Percentiles rank a stretch among this genome's conserved stretches.
Evolutionary conservation across 148 eudicot species (phyloP).

Genomic region (Selenicereus undatus): DNA sequence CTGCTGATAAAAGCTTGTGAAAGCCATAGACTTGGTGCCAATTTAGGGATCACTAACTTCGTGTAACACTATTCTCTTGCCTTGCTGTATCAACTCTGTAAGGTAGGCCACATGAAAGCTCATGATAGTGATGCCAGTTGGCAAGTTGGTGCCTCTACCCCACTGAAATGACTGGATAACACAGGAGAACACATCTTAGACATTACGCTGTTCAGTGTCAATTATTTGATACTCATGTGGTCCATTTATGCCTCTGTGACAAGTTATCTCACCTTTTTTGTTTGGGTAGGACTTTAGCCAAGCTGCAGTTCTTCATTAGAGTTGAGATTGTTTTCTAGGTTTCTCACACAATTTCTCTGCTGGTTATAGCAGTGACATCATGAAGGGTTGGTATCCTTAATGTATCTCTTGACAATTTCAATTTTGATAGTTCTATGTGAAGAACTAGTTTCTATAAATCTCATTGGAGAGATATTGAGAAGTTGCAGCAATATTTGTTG

Average conservation of each 20-base stretch:
- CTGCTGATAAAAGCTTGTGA: not conserved
- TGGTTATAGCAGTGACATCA: not conserved
- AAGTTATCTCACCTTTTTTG: not conserved
- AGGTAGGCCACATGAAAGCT: not conserved
- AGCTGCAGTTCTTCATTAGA: not conserved
- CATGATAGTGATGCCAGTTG: not conserved
- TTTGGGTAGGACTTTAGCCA: not conserved
- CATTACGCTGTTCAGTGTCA: not conserved
- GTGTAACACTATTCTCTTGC: not conserved
- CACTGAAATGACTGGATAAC: not conserved
- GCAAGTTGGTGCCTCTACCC: not conserved
- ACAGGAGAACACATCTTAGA: not conserved
- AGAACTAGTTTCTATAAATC: not conserved
- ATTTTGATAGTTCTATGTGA: not conserved
- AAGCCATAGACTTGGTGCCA: not conserved
- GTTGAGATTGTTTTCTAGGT: not conserved
- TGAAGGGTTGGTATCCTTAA: not conserved
- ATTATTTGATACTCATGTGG: not conserved
- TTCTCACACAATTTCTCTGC: not conserved
- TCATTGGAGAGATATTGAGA: not conserved
- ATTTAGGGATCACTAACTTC: not conserved
- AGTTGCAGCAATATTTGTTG: not conserved
- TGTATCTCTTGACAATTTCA: not conserved
- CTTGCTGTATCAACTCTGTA: not conserved
- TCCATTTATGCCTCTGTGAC: not conserved